Base-by-base conservation (phyloP, 305 asterid genomes). In the Fraxinus sp. region DNA sequence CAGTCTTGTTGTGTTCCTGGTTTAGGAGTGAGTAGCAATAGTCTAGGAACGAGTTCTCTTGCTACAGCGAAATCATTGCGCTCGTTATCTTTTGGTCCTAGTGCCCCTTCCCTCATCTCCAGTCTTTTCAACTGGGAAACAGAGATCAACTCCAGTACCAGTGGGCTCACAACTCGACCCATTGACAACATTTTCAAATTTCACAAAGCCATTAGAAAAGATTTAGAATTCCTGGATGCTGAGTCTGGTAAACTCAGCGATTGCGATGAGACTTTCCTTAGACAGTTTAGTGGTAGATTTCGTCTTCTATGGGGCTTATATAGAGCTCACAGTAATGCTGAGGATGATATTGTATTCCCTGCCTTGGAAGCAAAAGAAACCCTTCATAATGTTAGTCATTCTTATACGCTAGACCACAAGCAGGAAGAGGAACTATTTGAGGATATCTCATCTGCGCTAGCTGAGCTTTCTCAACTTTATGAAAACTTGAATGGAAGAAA, bases 301-400 rank as follows among this genome's bases (percentile, higher is more conserved):
- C 97, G 97, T 82, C 95, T 96, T 78, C 81, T 93, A 28, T 92
- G 98, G 97, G 99, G 98, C 5, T 87, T 96, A 84, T 96, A 96
- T 87, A 92, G 95, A 88, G 99, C 99, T 75, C 99, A 96, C 86
- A 96, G 99, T 84, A 96, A 96, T 86, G 99, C 99, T 11, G 99
- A 96, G 89, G 99, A 96, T 89, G 99, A 94, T 66, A 94, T 96
- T 77, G 99, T 96, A 59, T 96, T 96, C 89, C 99, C 99, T 74
- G 99, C 99, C 66, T 90, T 96, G 79, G 99, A 96, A 87, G 91
- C 98, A 3, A 96, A 90, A 86, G 99, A 96, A 86, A 93, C 97
- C 66, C 95, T 96, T 33, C 98, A 93, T 86, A 96, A 96, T 82
- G 99, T 96, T 62, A 96, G 98, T 84, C 99, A 96, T 89, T 94